These are phyloP conservation scores for Echeveria elegans DNA, from an alignment of 164 flowering plant species.

Conservation along the genomic window DNA sequence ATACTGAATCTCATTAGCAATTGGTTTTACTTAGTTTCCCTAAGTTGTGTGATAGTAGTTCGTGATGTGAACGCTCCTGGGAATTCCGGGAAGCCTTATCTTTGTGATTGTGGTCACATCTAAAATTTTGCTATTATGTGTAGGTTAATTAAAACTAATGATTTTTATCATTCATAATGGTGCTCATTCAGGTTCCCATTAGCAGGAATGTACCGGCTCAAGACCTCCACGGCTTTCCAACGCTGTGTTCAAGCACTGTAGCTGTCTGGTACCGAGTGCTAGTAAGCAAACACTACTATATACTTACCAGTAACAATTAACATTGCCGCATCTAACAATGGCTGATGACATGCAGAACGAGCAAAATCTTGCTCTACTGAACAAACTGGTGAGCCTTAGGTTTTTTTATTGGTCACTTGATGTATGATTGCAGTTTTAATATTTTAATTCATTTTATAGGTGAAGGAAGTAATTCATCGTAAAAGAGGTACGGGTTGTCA, in stretches of 20 bases:
- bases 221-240: conserved; percentile 41
- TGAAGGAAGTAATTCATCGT: conserved; percentile 36
- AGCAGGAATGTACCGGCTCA: conserved; percentile 24
- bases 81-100: background rate
- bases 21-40: background rate
- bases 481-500: conserved; percentile 30
- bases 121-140: background rate
- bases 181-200: conserved; percentile 32
- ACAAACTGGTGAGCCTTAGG: conserved; percentile 47
- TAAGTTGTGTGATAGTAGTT: background rate
- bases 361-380: conserved; percentile 45
- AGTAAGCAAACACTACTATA: conserved; percentile 30
- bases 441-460: conserved; percentile 22
- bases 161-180: background rate
- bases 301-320: background rate
- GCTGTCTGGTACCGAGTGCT: conserved; percentile 62
- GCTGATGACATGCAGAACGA: conserved; percentile 54
- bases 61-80: background rate
- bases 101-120: background rate
- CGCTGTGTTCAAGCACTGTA: conserved; percentile 47
- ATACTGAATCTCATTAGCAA: background rate
- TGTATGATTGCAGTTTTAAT: background rate
- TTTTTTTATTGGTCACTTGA: background rate
- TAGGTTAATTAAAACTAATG: background rate
- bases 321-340: background rate